phyloP scores from a whole-genome alignment of 176 grass and related monocot genomes.

The Oryza meyeriana region DNA sequence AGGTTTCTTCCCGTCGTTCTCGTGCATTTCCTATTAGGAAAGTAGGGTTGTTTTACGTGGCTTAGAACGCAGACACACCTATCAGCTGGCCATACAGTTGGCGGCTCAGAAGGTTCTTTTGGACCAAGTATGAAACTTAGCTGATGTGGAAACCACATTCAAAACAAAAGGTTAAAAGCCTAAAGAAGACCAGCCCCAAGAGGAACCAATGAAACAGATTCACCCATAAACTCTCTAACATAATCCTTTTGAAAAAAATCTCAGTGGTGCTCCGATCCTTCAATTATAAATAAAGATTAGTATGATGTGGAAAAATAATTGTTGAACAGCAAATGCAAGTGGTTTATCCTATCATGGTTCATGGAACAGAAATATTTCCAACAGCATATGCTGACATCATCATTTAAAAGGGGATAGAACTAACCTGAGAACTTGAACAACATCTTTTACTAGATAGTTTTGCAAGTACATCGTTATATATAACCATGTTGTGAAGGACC shows the following conservation, averaged over 20 bases:
- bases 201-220: constrained; percentile 86
- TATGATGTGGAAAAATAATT: neutral
- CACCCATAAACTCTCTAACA: constrained; percentile 89
- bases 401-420: constrained; percentile 27
- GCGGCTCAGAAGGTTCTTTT: neutral
- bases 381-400: neutral
- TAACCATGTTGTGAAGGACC: constrained; percentile 96
- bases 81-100: neutral
- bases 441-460: constrained; percentile 92
- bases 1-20: too few relatives aligned
- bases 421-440: constrained; percentile 76
- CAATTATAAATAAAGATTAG: constrained; percentile 37
- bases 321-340: constrained; percentile 14
- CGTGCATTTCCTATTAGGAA: too few relatives aligned
- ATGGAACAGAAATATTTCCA: neutral
- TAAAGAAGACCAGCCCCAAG: neutral
- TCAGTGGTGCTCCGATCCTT: constrained; percentile 65
- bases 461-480: constrained; percentile 96
- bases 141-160: neutral
- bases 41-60: too few relatives aligned
- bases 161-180: neutral
- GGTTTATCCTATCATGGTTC: constrained; percentile 22
- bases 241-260: constrained; percentile 78
- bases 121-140: neutral
- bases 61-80: neutral